Evolutionary conservation across 2,329 filamentous ascomycete species (phyloP).

Genomic region (Fusarium burgessii): DNA sequence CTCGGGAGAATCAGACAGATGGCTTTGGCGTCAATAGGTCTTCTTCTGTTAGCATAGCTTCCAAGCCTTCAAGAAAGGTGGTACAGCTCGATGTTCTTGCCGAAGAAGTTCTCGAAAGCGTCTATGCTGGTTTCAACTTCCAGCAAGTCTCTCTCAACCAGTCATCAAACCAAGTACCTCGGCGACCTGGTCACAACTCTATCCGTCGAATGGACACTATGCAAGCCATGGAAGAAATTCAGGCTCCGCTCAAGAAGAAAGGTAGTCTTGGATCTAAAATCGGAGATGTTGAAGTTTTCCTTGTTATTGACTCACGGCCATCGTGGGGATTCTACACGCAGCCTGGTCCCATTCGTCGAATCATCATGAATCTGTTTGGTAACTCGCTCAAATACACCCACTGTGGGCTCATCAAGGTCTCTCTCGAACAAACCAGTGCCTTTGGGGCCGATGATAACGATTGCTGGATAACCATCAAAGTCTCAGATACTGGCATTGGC

Average conservation of each 20-base stretch:
- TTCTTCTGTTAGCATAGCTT: slow-evolving; percentile 6
- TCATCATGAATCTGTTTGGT: slow-evolving; percentile 73
- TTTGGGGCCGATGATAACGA: not conserved
- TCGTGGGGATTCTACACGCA: slow-evolving; percentile 67
- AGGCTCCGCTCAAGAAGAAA: not conserved
- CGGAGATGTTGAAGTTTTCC: slow-evolving; percentile 48
- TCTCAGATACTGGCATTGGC: slow-evolving; percentile 74
- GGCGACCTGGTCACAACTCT: slow-evolving; percentile 24
- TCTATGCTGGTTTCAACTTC: slow-evolving; percentile 60
- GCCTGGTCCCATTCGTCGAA: slow-evolving; percentile 62
- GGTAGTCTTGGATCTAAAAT: slow-evolving; percentile 18
- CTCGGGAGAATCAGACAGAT: not conserved
- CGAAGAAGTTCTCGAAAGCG: slow-evolving; percentile 62
- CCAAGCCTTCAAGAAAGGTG: slow-evolving; percentile 33
- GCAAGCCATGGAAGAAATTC: slow-evolving; percentile 55
- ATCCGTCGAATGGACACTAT: slow-evolving; percentile 50
- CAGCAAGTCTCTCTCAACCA: slow-evolving; percentile 44
- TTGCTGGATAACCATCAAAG: slow-evolving; percentile 54
- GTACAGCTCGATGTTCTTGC: slow-evolving; percentile 56
- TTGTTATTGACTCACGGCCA: slow-evolving; percentile 55
- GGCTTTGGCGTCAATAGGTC: not conserved
- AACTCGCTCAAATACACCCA: slow-evolving; percentile 72
- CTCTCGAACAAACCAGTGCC: slow-evolving; percentile 39
- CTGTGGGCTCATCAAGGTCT: slow-evolving; percentile 49
- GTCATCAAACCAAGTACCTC: slow-evolving; percentile 8